Percentiles rank a stretch among this genome's conserved stretches.
phyloP scores from a whole-genome alignment of 2,329 filamentous ascomycete species.

The Xylariales sp. region DNA sequence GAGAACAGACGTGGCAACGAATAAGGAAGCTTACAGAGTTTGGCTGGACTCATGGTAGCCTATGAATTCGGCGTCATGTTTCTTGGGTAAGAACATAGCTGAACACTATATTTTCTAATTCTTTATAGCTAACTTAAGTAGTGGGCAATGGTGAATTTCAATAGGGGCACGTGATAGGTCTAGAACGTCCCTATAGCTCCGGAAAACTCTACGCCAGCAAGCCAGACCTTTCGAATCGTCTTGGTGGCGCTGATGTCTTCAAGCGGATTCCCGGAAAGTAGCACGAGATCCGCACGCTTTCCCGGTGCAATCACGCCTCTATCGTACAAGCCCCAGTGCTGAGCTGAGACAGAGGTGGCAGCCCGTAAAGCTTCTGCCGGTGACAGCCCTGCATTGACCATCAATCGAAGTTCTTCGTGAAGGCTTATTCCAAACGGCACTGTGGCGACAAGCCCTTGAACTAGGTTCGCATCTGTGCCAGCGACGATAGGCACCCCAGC shows the following conservation, averaged over 20 bases:
- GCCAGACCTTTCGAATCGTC: slow-evolving; percentile 30
- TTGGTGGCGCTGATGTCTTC: slow-evolving; percentile 25
- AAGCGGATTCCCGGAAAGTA: slow-evolving; percentile 26
- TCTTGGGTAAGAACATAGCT: too few relatives aligned
- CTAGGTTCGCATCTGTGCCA: slow-evolving; percentile 31
- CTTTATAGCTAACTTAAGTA: neutral
- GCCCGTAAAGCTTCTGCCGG: slow-evolving; percentile 26
- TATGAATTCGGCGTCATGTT: too few relatives aligned
- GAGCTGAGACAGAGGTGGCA: slow-evolving; percentile 25
- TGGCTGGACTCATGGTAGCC: too few relatives aligned
- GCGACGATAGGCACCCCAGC: slow-evolving; percentile 32
- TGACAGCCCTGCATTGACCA: slow-evolving; percentile 31
- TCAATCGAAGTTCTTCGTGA: slow-evolving; percentile 31
- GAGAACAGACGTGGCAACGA: too few relatives aligned
- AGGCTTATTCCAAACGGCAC: slow-evolving; percentile 32
- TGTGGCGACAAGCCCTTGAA: slow-evolving; percentile 6
- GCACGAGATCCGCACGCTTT: slow-evolving; percentile 33
- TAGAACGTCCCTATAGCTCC: slow-evolving; percentile 31
- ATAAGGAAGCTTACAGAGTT: too few relatives aligned
- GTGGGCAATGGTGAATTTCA: too few relatives aligned
- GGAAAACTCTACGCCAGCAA: slow-evolving; percentile 29
- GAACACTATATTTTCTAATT: neutral
- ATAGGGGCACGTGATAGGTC: neutral
- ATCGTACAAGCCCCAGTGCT: slow-evolving; percentile 27
- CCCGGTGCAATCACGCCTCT: slow-evolving; percentile 27